These are phyloP conservation scores for Tylopilus plumbeoviolaceoides DNA, from an alignment of 768 basidiomycete genomes.

Conservation along the genomic window DNA sequence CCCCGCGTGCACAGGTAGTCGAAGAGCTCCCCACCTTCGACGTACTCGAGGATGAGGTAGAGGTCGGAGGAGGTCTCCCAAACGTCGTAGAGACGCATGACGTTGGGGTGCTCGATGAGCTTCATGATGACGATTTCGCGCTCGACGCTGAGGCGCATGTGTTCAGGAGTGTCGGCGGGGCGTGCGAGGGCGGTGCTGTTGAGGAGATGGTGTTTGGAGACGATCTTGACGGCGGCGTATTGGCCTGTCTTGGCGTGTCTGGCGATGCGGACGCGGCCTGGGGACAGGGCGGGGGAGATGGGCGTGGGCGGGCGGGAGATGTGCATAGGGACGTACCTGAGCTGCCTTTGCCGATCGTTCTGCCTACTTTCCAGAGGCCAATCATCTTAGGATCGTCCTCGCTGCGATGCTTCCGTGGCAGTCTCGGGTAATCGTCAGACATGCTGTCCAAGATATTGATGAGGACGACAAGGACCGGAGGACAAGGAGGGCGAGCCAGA, in stretches of 20 bases:
- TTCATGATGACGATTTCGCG: slow-evolving; percentile 98
- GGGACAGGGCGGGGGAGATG: background rate
- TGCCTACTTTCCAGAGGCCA: slow-evolving; percentile 79
- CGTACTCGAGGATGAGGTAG: slow-evolving; percentile 91
- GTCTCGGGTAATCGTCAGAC: slow-evolving; percentile 26
- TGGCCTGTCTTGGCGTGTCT: slow-evolving; percentile 84
- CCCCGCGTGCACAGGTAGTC: slow-evolving; percentile 85
- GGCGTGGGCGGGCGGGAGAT: background rate
- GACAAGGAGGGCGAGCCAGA: background rate
- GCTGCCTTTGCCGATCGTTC: slow-evolving; percentile 78
- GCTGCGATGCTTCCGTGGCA: slow-evolving; percentile 27
- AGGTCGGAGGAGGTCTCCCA: slow-evolving; percentile 91
- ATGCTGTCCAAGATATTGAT: slow-evolving; percentile 19
- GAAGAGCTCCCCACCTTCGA: slow-evolving; percentile 93
- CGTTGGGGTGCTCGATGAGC: slow-evolving; percentile 91
- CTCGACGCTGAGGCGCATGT: slow-evolving; percentile 75
- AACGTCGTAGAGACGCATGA: slow-evolving; percentile 93
- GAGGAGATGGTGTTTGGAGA: slow-evolving; percentile 68
- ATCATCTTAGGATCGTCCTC: slow-evolving; percentile 60
- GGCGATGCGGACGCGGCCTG: slow-evolving; percentile 89
- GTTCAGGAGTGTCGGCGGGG: slow-evolving; percentile 71
- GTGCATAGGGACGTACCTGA: slow-evolving; percentile 50
- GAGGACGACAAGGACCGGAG: background rate
- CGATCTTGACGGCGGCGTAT: slow-evolving; percentile 92
- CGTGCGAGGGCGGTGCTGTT: slow-evolving; percentile 52